phyloP scores from a whole-genome alignment of 257 asterid species.

The Solanum virginianum region DNA sequence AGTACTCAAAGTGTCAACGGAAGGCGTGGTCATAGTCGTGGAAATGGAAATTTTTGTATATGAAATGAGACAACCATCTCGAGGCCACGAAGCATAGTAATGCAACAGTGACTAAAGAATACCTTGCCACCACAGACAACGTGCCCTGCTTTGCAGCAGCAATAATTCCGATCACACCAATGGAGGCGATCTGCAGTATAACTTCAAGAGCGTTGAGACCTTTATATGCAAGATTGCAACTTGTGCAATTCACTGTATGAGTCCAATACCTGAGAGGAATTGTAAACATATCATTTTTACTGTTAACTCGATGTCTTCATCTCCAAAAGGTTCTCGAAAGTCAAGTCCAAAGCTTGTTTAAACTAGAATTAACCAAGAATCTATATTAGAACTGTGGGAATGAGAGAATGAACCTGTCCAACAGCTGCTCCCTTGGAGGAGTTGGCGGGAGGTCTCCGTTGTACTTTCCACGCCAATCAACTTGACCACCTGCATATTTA shows the following conservation, averaged over 20 bases:
- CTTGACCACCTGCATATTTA: constrained; percentile 56
- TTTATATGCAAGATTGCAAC: constrained; percentile 60
- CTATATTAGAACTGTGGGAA: not conserved
- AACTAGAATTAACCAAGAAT: not conserved
- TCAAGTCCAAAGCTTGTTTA: not conserved
- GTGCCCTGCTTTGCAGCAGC: constrained; percentile 59
- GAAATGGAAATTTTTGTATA: constrained; percentile 65
- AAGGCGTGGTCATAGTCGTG: constrained; percentile 91
- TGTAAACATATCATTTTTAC: not conserved
- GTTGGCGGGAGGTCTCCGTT: constrained; percentile 40
- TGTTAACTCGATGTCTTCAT: not conserved
- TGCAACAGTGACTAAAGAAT: constrained; percentile 32
- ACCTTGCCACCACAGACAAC: constrained; percentile 30
- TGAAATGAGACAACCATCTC: constrained; percentile 64
- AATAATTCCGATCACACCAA: constrained; percentile 38
- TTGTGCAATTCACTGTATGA: constrained; percentile 59
- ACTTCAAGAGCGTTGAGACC: constrained; percentile 36
- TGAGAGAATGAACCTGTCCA: constrained; percentile 37
- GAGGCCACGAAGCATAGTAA: constrained; percentile 61
- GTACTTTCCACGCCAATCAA: constrained; percentile 49
- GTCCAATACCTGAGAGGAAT: constrained; percentile 59
- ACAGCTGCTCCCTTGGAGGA: constrained; percentile 58
- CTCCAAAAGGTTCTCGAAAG: not conserved
- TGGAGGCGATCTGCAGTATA: constrained; percentile 39
- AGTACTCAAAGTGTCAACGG: constrained; percentile 10